A percentile compares a stretch with the other conserved stretches of the same genome.
phyloP scores from a whole-genome alignment of 2,329 filamentous ascomycete genomes.

The Lasiodiplodia theobromae region DNA sequence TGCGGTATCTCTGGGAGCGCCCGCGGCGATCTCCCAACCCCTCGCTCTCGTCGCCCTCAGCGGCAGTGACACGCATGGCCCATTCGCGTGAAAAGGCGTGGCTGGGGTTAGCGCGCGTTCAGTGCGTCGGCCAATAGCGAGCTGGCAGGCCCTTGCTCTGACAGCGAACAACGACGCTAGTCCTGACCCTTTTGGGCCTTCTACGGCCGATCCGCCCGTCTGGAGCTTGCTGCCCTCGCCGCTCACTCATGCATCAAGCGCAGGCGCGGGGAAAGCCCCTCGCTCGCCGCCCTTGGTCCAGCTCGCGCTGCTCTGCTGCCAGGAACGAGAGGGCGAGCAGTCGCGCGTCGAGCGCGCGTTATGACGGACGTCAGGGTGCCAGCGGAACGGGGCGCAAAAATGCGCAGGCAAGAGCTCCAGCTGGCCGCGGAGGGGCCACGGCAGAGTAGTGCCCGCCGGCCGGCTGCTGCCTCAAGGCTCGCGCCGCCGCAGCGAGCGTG shows the following conservation, averaged over 20 bases:
- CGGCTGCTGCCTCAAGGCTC: constrained; percentile 14
- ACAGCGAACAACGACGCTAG: constrained; percentile 4
- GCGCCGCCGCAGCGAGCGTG: constrained; percentile 12
- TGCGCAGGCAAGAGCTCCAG: neutral
- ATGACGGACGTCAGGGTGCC: neutral
- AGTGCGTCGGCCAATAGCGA: neutral
- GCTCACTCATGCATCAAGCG: neutral
- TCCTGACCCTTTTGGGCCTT: neutral
- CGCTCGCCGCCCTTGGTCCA: neutral
- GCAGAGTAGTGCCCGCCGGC: constrained; percentile 7
- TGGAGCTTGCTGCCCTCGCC: constrained; percentile 1
- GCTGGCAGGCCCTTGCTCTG: constrained; percentile 15
- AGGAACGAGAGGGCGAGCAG: neutral
- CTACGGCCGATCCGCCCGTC: constrained; percentile 13
- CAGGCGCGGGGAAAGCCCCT: constrained; percentile 13
- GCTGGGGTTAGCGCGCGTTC: constrained; percentile 8
- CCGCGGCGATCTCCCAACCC: constrained; percentile 20
- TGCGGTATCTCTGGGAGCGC: constrained; percentile 4
- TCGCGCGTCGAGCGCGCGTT: neutral
- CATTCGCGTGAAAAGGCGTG: constrained; percentile 16
- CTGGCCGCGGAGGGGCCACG: neutral
- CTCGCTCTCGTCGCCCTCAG: constrained; percentile 11
- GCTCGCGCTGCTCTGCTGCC: neutral
- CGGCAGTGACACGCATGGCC: constrained; percentile 24
- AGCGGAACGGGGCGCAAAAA: neutral